Conservation (phyloP, 2,329 filamentous ascomycete species). For the Cordyceps tenuipes region DNA sequence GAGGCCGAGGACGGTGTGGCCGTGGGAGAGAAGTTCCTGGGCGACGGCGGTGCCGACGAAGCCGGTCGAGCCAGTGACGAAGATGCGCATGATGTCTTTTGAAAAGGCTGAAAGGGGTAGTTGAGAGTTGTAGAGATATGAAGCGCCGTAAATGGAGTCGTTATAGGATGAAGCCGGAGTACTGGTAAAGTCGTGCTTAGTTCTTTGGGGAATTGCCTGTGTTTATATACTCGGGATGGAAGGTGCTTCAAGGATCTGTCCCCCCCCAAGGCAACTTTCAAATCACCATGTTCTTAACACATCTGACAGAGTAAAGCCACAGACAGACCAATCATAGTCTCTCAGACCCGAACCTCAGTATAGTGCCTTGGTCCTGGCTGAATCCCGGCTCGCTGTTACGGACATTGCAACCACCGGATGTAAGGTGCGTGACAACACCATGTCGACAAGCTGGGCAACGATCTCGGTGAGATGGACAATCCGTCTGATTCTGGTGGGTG, state of each 20-base stretch:
- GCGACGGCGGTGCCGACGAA: constrained; percentile 33
- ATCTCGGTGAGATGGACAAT: no score
- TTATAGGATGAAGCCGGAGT: not conserved
- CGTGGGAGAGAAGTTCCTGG: constrained; percentile 28
- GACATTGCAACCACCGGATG: not conserved
- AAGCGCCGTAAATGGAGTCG: not conserved
- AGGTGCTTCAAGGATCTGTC: no score
- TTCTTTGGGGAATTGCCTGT: no score
- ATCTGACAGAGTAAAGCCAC: not conserved
- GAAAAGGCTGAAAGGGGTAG: no score
- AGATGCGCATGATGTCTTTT: constrained; percentile 22
- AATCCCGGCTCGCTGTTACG: not conserved
- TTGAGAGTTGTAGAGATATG: not conserved
- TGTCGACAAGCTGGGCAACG: no score
- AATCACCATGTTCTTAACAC: no score
- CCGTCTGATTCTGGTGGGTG: no score
- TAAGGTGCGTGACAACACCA: no score
- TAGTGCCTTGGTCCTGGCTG: no score
- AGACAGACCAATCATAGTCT: not conserved
- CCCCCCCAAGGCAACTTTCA: no score
- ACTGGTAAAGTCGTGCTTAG: not conserved
- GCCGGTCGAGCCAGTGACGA: constrained; percentile 36
- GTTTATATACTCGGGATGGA: not conserved
- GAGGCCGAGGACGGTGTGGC: constrained; percentile 33
- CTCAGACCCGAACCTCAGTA: not conserved